Evolutionary conservation across 441 rosid genomes (phyloP).

Genomic region (Populus hybrid): DNA sequence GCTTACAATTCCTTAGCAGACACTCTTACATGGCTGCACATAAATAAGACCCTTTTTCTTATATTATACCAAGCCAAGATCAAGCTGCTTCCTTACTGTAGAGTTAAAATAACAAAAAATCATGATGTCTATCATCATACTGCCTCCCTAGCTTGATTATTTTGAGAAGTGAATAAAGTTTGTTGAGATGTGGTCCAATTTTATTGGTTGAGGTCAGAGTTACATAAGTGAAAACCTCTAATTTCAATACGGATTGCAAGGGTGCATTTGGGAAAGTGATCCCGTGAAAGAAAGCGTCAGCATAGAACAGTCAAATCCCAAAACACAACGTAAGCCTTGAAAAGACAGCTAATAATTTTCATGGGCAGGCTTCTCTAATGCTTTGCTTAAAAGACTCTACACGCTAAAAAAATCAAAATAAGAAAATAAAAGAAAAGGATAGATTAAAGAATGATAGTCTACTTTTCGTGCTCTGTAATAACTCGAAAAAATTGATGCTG

Average conservation of each 20-base stretch:
- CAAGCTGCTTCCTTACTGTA: too few species aligned
- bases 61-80: too few species aligned
- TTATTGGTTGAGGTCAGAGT: not conserved
- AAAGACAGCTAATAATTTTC: not conserved
- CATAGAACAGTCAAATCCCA: not conserved
- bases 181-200: conserved; percentile 14
- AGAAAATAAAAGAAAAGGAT: not conserved
- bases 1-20: conserved; percentile 12
- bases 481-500: too few species aligned
- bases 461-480: too few species aligned
- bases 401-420: too few species aligned
- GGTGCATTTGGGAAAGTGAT: not conserved
- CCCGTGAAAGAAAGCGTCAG: not conserved
- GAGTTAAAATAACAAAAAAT: not conserved
- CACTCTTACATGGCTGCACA: conserved; percentile 8
- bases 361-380: not conserved
- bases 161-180: not conserved
- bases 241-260: not conserved
- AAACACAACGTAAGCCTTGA: not conserved
- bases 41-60: too few species aligned
- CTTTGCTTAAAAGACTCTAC: not conserved
- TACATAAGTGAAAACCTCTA: not conserved
- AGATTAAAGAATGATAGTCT: too few species aligned
- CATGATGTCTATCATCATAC: not conserved
- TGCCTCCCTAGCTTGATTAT: not conserved